A percentile compares a stretch with the other conserved stretches of the same genome.
These are phyloP conservation scores for Alloascoidea hylecoeti DNA, from an alignment of 805 yeast genomes.

Conservation along the genomic window DNA sequence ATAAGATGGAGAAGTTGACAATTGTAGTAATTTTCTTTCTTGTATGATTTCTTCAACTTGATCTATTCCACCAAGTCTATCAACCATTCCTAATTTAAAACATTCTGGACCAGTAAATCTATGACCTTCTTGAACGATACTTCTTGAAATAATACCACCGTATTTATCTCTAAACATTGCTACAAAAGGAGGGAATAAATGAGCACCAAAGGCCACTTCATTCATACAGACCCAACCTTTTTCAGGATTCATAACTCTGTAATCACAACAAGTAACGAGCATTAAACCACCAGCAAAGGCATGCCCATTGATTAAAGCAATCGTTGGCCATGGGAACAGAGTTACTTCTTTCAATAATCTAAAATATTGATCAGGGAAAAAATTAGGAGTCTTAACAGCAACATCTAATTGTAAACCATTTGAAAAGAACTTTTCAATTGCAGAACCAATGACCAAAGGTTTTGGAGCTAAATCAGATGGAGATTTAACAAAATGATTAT, in stretches of 20 bases:
- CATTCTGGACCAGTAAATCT: conserved; percentile 18
- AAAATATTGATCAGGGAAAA: conserved; percentile 17
- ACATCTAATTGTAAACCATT: conserved; percentile 22
- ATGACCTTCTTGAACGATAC: conserved; percentile 18
- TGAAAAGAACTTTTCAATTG: conserved; percentile 19
- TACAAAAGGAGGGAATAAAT: conserved; percentile 19
- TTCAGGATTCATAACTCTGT: conserved; percentile 21
- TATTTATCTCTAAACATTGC: conserved; percentile 16
- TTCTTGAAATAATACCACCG: conserved; percentile 15
- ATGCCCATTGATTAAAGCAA: conserved; percentile 23
- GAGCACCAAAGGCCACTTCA: conserved; percentile 23
- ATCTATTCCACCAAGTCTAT: conserved; percentile 17
- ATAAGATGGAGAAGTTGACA: conserved; percentile 17
- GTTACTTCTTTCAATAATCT: conserved; percentile 17
- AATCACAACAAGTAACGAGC: conserved; percentile 22
- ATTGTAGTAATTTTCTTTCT: conserved; percentile 6
- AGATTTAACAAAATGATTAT: neutral
- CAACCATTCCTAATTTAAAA: conserved; percentile 14
- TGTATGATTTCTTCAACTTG: conserved; percentile 17
- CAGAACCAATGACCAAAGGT: conserved; percentile 22
- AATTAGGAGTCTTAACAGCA: conserved; percentile 17
- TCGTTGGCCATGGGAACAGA: conserved; percentile 23
- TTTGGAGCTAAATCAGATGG: conserved; percentile 11
- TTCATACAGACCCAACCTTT: conserved; percentile 23
- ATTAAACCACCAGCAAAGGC: conserved; percentile 26